Conservation (phyloP, 768 basidiomycete species). For the Leccinum incarnatum region DNA sequence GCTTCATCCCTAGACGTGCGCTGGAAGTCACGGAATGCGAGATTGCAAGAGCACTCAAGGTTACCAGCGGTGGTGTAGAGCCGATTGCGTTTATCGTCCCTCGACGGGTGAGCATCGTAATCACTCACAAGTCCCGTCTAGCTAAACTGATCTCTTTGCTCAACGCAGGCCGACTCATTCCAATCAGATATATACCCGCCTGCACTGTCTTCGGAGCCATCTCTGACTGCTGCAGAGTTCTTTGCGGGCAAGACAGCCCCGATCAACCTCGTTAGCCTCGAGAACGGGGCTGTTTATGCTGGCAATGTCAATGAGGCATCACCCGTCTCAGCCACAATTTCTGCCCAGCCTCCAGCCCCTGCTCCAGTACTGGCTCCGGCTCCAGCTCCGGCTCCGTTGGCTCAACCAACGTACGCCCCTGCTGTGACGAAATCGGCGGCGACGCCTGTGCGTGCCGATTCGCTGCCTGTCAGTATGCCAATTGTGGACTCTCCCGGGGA, state of each 20-base stretch:
- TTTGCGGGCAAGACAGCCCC: conserved; percentile 79
- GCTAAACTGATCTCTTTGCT: neutral
- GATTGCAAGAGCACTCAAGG: conserved; percentile 93
- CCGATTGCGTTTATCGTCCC: conserved; percentile 96
- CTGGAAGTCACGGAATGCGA: conserved; percentile 90
- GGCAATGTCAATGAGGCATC: conserved; percentile 23
- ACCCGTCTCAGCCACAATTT: conserved; percentile 28
- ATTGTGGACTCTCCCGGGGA: neutral
- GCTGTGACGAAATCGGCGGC: conserved; percentile 24
- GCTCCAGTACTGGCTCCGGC: conserved; percentile 14
- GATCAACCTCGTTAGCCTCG: conserved; percentile 79
- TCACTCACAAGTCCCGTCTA: neutral
- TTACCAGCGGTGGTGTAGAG: conserved; percentile 70
- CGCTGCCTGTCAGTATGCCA: neutral
- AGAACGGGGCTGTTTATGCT: conserved; percentile 53
- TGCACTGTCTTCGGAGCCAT: conserved; percentile 77
- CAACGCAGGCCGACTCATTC: conserved; percentile 80
- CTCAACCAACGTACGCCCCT: conserved; percentile 36
- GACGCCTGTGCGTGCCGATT: neutral
- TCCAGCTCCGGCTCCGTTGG: conserved; percentile 19
- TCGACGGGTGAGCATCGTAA: conserved; percentile 60
- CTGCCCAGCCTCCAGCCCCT: conserved; percentile 24
- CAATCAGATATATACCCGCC: conserved; percentile 97
- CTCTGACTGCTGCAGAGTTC: conserved; percentile 81
- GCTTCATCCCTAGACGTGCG: conserved; percentile 90